Base-by-base conservation (phyloP, 2,329 filamentous ascomycete genomes). In the Colletotrichum aenigma region DNA sequence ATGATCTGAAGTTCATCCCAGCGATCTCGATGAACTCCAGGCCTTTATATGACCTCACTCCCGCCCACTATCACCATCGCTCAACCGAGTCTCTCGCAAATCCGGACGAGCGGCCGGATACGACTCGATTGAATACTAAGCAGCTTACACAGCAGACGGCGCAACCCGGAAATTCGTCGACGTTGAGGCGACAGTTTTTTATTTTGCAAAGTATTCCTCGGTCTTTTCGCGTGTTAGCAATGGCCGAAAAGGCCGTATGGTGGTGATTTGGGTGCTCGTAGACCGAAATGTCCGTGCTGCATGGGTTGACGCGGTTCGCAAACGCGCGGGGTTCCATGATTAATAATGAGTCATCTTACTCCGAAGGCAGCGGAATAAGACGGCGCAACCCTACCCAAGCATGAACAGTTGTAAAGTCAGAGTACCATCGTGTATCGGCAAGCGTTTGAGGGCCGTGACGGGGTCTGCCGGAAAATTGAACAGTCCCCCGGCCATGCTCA, bases 111-210 rank as follows among this genome's bases (percentile, higher is more conserved):
- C 18, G 5, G 43, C 43, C 18, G 43, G 18, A 48, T 48, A 48
- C 43, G 18, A 21, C 10, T 0, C 43, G 12, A 21, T 10, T 48
- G 43, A 48, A 48, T 12, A 48, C 18, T 21, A 48, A 21, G 43
- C n/a, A 21, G 43, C 43, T 48, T 48, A 48, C 43, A 21, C 9
- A 48, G 18, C 18, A 21, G 43, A n/a, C 43, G 18, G 43, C 18
- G 43, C 43, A 48, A 48, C 43, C 1, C 43, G 18, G 43, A 48
- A 21, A 6, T 48, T 48, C 18, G 18, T 48, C 18, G 6, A 48
- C 7, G 10, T 1, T 48, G 6, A 48, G 10, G 18, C 4, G 10
- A 6, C 13, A 48, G 43, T 0, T 21, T 48, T n/a, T 7, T 0
- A 21, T 21, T 21, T 21, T 48, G 18, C 43, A 48, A n/a, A 48